Base-by-base conservation (phyloP, 257 asterid genomes). In the Penstemon newberryi region DNA sequence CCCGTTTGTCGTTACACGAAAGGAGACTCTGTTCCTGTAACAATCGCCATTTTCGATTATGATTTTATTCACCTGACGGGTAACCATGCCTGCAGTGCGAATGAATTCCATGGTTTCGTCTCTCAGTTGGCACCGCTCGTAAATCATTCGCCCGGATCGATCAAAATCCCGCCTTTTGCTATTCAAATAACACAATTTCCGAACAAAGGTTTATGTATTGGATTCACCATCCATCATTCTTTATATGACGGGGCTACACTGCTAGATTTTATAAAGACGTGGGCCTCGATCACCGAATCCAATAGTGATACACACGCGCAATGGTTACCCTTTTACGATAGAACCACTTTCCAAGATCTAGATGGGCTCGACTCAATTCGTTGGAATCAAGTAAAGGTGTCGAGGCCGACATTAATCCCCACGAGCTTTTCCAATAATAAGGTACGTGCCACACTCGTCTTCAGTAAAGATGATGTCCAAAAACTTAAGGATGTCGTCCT, bases 161-260 rank as follows among this genome's bases (percentile, higher is more conserved):
- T 15, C 18, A 15, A 7, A 38, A 4, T 57, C 46, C 71, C 81
- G 1, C 39, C 72, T 25, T n/a, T 72, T 0, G 71, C 77, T 5
- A 19, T 72, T 37, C 74, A 72, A 6, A 68, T 72, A 18, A 75
- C 80, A 5, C 38, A 71, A 4, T 71, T 76, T 47, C 73, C 80
- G 2, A 40, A 66, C 9, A 6, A 3, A 5, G 80, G 77, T 5
- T 13, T 76, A 4, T 71, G 62, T 12, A 45, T 76, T 12, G 80
- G 77, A 8, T 55, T 44, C 0, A 60, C 53, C 5, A 15, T 43
- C 43, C 65, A 52, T 9, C 80, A 76, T 6, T 64, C 41, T 1
- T 25, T 63, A 0, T 72, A 75, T 2, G 81, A 77, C 13, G 78
- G 60, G 3, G 61, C 63, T 3, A 13, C 68, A 8, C 45, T 66